phyloP scores from a whole-genome alignment of 495 filamentous ascomycete genomes.

The Apiosordaria backusii region DNA sequence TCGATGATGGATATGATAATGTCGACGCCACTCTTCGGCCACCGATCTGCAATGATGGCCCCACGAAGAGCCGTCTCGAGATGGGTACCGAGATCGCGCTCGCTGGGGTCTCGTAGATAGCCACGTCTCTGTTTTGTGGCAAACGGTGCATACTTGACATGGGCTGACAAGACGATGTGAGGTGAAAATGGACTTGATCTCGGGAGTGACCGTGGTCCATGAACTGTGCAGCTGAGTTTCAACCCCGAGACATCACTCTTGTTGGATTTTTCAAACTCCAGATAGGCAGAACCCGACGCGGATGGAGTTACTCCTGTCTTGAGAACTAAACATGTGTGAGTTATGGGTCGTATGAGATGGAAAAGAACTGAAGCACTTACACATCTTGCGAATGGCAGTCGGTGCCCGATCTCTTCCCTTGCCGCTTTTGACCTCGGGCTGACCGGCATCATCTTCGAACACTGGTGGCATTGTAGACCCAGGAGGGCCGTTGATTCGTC shows the following conservation, averaged over 20 bases:
- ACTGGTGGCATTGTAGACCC: slow-evolving; percentile 74
- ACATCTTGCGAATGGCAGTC: slow-evolving; percentile 74
- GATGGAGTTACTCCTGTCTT: slow-evolving; percentile 91
- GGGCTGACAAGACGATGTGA: slow-evolving; percentile 82
- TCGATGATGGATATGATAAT: slow-evolving; percentile 89
- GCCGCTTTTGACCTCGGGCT: slow-evolving; percentile 41
- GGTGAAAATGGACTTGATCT: slow-evolving; percentile 85
- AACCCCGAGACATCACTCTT: slow-evolving; percentile 57
- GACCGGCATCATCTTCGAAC: slow-evolving; percentile 48
- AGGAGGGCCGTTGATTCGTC: slow-evolving; percentile 84
- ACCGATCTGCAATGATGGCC: slow-evolving; percentile 84
- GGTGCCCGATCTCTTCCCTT: slow-evolving; percentile 44
- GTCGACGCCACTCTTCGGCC: slow-evolving; percentile 95
- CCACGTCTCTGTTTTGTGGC: slow-evolving; percentile 76
- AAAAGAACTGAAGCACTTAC: slow-evolving; percentile 48
- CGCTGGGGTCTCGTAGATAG: slow-evolving; percentile 79
- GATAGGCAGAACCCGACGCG: slow-evolving; percentile 88
- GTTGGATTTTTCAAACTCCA: slow-evolving; percentile 69
- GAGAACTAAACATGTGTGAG: slow-evolving; percentile 56
- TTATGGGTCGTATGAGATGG: slow-evolving; percentile 1
- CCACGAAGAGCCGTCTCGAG: slow-evolving; percentile 86
- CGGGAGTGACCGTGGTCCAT: slow-evolving; percentile 87
- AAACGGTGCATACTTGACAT: slow-evolving; percentile 95
- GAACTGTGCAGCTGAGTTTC: slow-evolving; percentile 88
- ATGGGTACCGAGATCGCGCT: slow-evolving; percentile 87